Evolutionary conservation across 257 asterid species (phyloP).

Genomic region (Leptodermis oblonga): DNA sequence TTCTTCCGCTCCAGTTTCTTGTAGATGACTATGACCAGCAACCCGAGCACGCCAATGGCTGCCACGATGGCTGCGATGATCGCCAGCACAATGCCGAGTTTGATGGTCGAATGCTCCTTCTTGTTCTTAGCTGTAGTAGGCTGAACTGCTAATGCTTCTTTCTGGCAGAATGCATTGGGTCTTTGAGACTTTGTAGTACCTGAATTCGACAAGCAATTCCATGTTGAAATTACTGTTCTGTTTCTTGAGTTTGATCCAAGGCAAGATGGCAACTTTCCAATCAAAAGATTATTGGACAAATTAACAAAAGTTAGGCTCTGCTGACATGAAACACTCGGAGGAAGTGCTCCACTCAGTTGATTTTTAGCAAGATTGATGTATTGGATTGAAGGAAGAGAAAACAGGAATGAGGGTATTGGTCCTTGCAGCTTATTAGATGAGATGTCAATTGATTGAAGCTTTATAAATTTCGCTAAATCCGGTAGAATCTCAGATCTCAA

Average conservation of each 20-base stretch:
- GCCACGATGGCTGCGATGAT: conserved; percentile 57
- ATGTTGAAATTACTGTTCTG: conserved; percentile 41
- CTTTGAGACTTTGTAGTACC: conserved; percentile 55
- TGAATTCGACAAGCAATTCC: conserved; percentile 73
- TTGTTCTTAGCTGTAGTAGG: conserved; percentile 43
- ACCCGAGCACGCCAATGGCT: conserved; percentile 41
- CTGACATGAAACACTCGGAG: conserved; percentile 44
- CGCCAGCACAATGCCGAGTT: conserved; percentile 73
- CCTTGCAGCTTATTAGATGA: conserved; percentile 72
- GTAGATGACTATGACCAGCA: conserved; percentile 41
- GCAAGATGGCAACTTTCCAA: conserved; percentile 77
- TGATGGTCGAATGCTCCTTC: conserved; percentile 38
- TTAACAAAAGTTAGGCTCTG: conserved; percentile 54
- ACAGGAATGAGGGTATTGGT: conserved; percentile 65
- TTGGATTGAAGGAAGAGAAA: conserved; percentile 59
- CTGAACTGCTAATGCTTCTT: conserved; percentile 85
- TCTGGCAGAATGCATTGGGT: conserved; percentile 59
- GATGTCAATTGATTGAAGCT: conserved; percentile 55
- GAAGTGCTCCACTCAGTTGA: conserved; percentile 70
- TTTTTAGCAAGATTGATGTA: conserved; percentile 51
- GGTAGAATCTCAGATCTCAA: conserved; percentile 70
- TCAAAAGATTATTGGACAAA: conserved; percentile 68
- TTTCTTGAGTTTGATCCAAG: conserved; percentile 50
- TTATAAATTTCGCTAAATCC: conserved; percentile 33
- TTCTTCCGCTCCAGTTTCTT: conserved; percentile 39